Percentiles rank a stretch among this genome's conserved stretches.
These are phyloP conservation scores for Phaeodactylum tricornutum DNA, from an alignment of 108 stramenopile genomes.

Conservation along the genomic window DNA sequence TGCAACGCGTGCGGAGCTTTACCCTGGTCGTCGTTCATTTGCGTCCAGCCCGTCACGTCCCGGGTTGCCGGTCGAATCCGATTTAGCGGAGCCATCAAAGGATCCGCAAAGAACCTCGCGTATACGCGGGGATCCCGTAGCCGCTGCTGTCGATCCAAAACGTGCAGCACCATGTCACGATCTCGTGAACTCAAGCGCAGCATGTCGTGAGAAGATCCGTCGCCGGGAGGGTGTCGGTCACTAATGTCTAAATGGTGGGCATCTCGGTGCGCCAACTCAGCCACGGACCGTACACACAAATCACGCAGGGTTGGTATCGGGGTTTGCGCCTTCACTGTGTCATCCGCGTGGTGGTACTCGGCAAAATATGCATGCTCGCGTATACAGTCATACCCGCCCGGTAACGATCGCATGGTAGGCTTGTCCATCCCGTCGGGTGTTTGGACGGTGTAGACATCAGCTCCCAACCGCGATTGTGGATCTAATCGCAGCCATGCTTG, in stretches of 20 bases:
- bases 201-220: conserved; percentile 51
- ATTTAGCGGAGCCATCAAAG: conserved; percentile 24
- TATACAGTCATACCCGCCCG: conserved; percentile 29
- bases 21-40: conserved; percentile 73
- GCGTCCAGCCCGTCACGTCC: conserved; percentile 74
- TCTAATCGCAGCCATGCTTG: conserved; percentile 41
- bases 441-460: conserved; percentile 44
- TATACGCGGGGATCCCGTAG: conserved; percentile 64
- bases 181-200: conserved; percentile 41
- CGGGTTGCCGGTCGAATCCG: conserved; percentile 35
- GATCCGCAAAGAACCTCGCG: conserved; percentile 61
- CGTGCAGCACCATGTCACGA: conserved; percentile 54
- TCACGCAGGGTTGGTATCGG: conserved; percentile 69
- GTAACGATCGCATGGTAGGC: background rate
- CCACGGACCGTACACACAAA: conserved; percentile 62
- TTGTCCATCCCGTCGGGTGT: conserved; percentile 9
- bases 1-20: conserved; percentile 44
- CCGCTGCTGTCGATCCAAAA: conserved; percentile 53
- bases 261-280: conserved; percentile 50
- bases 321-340: conserved; percentile 8
- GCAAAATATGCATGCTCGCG: conserved; percentile 47
- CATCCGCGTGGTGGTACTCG: conserved; percentile 7
- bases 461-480: conserved; percentile 61
- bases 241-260: conserved; percentile 49
- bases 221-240: conserved; percentile 71